A percentile compares a stretch with the other conserved stretches of the same genome.
Conservation (phyloP, 2,329 filamentous ascomycete genomes). For the Venturia nashicola region DNA sequence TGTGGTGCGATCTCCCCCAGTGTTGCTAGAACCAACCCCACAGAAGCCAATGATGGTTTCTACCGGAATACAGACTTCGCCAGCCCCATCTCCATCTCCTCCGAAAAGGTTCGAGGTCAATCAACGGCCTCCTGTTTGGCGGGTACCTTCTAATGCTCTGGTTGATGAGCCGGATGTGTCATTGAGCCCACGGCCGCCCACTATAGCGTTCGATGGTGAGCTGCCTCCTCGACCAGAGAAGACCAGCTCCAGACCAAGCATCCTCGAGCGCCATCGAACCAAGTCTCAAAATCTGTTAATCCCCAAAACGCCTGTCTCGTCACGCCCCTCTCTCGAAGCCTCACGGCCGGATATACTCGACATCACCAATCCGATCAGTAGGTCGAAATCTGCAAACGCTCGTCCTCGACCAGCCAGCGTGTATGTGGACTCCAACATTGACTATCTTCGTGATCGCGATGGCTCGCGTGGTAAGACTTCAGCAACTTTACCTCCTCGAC, state of each 20-base stretch:
- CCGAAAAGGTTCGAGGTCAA: conserved; percentile 25
- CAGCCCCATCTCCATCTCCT: conserved; percentile 29
- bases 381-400: conserved; percentile 51
- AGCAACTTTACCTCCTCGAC: conserved; percentile 13
- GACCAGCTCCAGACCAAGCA: neutral
- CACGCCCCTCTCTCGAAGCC: conserved; percentile 59
- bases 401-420: conserved; percentile 68
- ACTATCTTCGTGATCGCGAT: conserved; percentile 71
- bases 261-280: conserved; percentile 24
- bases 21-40: conserved; percentile 31
- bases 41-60: conserved; percentile 44
- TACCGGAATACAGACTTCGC: conserved; percentile 70
- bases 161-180: neutral
- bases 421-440: conserved; percentile 70
- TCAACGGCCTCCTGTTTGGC: conserved; percentile 38
- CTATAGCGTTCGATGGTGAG: conserved; percentile 5
- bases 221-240: conserved; percentile 9
- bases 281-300: conserved; percentile 39
- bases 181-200: neutral
- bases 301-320: conserved; percentile 43
- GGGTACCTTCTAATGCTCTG: conserved; percentile 30
- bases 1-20: conserved; percentile 17
- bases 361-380: conserved; percentile 41
- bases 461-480: conserved; percentile 15
- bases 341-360: conserved; percentile 54